A percentile compares a stretch with the other conserved stretches of the same genome.
phyloP scores from a whole-genome alignment of 352 stramenopile genomes.

The Phytopythium sindhum region DNA sequence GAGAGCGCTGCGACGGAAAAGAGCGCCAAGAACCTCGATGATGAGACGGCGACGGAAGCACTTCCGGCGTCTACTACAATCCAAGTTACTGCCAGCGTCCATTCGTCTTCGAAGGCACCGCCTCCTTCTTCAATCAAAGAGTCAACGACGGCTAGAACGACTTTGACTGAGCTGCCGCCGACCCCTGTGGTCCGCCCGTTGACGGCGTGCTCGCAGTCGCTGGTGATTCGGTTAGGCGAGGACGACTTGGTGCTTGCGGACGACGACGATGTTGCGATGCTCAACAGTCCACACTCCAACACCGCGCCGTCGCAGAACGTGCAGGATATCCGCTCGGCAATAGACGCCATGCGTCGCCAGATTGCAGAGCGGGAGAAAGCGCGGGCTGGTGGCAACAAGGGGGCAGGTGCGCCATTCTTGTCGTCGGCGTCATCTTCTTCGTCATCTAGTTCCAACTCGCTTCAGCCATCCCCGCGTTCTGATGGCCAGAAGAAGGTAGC shows the following conservation, averaged over 20 bases:
- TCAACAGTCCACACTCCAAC: conserved; percentile 8
- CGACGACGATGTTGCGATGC: conserved; percentile 6
- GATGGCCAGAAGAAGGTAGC: neutral
- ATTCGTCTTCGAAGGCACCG: neutral
- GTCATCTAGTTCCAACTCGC: conserved; percentile 4
- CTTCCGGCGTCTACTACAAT: neutral
- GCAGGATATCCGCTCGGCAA: conserved; percentile 27
- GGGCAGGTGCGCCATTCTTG: neutral
- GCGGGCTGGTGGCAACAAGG: neutral
- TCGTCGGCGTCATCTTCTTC: conserved; percentile 15
- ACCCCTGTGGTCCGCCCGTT: conserved; percentile 45
- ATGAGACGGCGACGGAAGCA: neutral
- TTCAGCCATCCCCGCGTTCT: neutral
- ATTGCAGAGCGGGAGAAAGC: conserved; percentile 54
- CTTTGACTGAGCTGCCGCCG: conserved; percentile 2
- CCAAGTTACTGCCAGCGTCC: neutral
- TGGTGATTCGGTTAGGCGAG: conserved; percentile 59
- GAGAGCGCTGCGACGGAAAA: neutral
- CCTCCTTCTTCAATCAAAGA: conserved; percentile 1
- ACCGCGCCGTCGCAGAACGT: conserved; percentile 11
- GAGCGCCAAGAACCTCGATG: neutral
- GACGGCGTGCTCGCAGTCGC: conserved; percentile 60
- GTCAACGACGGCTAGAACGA: neutral
- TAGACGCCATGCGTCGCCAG: conserved; percentile 50
- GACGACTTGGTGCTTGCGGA: conserved; percentile 20